phyloP scores from a whole-genome alignment of 192 early-diverging fungal genomes.

The Backusella macrospora region DNA sequence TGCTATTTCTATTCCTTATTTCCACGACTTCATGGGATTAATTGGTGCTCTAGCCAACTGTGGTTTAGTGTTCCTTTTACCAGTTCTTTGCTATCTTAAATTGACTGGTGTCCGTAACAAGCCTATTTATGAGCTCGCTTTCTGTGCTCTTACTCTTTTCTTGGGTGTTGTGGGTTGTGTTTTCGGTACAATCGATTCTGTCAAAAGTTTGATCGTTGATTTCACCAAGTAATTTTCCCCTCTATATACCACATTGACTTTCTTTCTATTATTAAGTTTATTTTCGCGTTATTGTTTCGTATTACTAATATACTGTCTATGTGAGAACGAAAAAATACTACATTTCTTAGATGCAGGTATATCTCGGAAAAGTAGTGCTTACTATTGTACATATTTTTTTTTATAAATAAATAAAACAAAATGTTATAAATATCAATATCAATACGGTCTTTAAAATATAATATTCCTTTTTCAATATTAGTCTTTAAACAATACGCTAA shows the following conservation, averaged over 20 bases:
- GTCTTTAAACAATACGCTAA: too few relatives aligned
- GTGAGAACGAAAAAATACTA: not conserved
- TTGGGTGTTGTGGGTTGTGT: conserved; percentile 64
- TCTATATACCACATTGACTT: conserved; percentile 8
- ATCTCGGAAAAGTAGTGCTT: not conserved
- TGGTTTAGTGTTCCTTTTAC: conserved; percentile 84
- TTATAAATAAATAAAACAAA: conserved; percentile 4
- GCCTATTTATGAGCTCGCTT: conserved; percentile 47
- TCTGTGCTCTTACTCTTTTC: conserved; percentile 57
- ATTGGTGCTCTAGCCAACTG: conserved; percentile 78
- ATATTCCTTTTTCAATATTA: too few relatives aligned
- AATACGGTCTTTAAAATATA: not conserved
- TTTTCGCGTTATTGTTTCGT: not conserved
- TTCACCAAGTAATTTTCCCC: conserved; percentile 15
- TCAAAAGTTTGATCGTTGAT: conserved; percentile 51
- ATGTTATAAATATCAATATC: not conserved
- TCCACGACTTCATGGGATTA: conserved; percentile 78
- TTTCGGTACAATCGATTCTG: conserved; percentile 67
- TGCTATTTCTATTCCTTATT: conserved; percentile 76
- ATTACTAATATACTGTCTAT: not conserved
- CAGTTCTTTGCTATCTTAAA: conserved; percentile 78
- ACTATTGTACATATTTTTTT: not conserved
- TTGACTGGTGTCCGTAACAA: conserved; percentile 59
- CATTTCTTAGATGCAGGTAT: not conserved
- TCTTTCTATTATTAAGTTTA: not conserved